Evolutionary conservation across 768 basidiomycete species (phyloP).

Genomic region (Austroboletus festivus): DNA sequence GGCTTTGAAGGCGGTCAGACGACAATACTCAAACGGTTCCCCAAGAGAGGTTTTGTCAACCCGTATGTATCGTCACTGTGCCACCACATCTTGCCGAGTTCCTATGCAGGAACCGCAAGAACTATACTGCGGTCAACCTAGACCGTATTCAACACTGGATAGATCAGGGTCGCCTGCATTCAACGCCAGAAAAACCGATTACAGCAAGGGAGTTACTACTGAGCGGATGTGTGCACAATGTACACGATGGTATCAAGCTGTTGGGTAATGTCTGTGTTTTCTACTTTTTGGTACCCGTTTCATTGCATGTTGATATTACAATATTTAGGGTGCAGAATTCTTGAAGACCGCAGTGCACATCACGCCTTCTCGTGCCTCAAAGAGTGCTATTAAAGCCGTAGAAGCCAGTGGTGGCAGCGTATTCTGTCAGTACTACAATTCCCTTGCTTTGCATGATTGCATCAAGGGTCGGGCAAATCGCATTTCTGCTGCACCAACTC

Average conservation of each 20-base stretch:
- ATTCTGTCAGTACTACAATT: constrained; percentile 89
- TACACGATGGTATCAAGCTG: constrained; percentile 89
- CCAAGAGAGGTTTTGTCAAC: constrained; percentile 93
- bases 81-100: not conserved
- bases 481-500: constrained; percentile 75
- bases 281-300: not conserved
- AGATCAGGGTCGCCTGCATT: constrained; percentile 74
- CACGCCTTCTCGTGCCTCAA: constrained; percentile 79
- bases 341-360: constrained; percentile 75
- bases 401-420: constrained; percentile 80
- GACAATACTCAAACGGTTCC: constrained; percentile 83
- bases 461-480: constrained; percentile 70
- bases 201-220: constrained; percentile 82
- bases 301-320: not conserved
- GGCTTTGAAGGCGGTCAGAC: constrained; percentile 98
- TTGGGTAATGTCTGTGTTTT: constrained; percentile 66
- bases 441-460: constrained; percentile 76
- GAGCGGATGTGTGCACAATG: constrained; percentile 85
- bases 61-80: constrained; percentile 51
- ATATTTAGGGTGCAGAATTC: constrained; percentile 56
- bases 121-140: constrained; percentile 81
- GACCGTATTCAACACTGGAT: constrained; percentile 91
- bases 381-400: constrained; percentile 81
- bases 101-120: constrained; percentile 61
- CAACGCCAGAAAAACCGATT: constrained; percentile 77